These are phyloP conservation scores for Pseudozyma tsukubaensis DNA, from an alignment of 1,284 basidiomycete genomes.

Conservation along the genomic window DNA sequence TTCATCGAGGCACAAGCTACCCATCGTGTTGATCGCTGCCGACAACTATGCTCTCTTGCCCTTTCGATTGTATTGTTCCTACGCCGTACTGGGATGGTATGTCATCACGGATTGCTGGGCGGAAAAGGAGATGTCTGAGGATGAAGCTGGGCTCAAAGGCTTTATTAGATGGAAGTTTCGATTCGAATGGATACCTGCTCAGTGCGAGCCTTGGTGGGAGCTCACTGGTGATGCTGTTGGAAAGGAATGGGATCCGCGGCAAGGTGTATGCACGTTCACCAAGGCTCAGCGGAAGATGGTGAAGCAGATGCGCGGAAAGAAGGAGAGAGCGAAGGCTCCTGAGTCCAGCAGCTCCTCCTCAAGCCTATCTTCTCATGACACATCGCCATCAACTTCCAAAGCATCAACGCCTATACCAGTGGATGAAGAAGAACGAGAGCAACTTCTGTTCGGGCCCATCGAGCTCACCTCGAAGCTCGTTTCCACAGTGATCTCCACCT, in stretches of 20 bases:
- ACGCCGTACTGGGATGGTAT: slow-evolving; percentile 59
- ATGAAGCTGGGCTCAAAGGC: not conserved
- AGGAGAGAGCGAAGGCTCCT: not conserved
- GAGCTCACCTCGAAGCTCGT: slow-evolving; percentile 4
- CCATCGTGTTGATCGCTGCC: slow-evolving; percentile 45
- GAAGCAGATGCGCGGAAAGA: slow-evolving; percentile 13
- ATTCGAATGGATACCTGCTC: slow-evolving; percentile 50
- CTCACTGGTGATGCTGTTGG: not conserved
- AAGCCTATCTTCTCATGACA: not conserved
- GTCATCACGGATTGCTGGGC: slow-evolving; percentile 52
- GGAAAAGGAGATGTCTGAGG: slow-evolving; percentile 21
- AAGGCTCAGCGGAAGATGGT: slow-evolving; percentile 11
- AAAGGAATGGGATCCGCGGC: slow-evolving; percentile 27
- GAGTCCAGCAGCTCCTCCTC: not conserved
- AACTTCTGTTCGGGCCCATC: slow-evolving; percentile 20
- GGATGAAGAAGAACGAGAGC: slow-evolving; percentile 1
- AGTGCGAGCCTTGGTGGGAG: slow-evolving; percentile 51
- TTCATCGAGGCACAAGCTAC: slow-evolving; percentile 25
- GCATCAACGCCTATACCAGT: not conserved
- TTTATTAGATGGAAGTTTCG: slow-evolving; percentile 56
- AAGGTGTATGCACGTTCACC: slow-evolving; percentile 18
- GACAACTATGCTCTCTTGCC: slow-evolving; percentile 46
- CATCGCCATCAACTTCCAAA: not conserved
- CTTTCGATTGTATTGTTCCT: slow-evolving; percentile 38
- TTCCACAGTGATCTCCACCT: slow-evolving; percentile 11